Evolutionary conservation across 108 stramenopile genomes (phyloP).

Genomic region (Licmophora abbreviata): DNA sequence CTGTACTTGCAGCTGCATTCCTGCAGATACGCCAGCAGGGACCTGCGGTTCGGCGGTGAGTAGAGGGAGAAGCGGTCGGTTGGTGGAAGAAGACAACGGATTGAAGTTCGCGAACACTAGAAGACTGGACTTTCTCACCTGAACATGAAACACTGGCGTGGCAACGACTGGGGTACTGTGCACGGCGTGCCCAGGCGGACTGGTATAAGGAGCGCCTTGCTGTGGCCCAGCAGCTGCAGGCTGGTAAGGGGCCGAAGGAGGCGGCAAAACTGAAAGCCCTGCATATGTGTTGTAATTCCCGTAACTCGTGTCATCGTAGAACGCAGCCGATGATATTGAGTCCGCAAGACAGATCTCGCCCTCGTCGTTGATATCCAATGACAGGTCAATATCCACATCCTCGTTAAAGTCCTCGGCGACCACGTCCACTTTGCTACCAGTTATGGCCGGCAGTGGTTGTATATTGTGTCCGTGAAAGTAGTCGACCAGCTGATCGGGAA

Average conservation of each 20-base stretch:
- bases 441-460: conserved; percentile 22
- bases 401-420: conserved; percentile 16
- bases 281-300: conserved; percentile 5
- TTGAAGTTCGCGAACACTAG: too few species aligned
- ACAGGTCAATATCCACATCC: conserved; percentile 34
- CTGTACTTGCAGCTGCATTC: conserved; percentile 47
- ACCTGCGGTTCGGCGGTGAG: conserved; percentile 11
- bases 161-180: neutral
- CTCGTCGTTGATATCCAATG: conserved; percentile 9
- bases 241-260: neutral
- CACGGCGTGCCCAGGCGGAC: too few species aligned
- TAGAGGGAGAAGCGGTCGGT: neutral
- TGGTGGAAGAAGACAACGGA: neutral
- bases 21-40: conserved; percentile 43
- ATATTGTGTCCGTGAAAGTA: conserved; percentile 45
- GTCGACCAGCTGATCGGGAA: conserved; percentile 69
- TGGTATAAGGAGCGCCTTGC: neutral
- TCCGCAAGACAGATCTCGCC: conserved; percentile 1
- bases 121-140: too few species aligned
- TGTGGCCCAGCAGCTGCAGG: neutral
- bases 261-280: conserved; percentile 1
- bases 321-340: neutral
- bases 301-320: conserved; percentile 4
- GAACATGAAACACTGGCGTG: neutral
- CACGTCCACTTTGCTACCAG: conserved; percentile 14